Base-by-base conservation (phyloP, 2,329 filamentous ascomycete genomes). In the Colletotrichum zoysiae region DNA sequence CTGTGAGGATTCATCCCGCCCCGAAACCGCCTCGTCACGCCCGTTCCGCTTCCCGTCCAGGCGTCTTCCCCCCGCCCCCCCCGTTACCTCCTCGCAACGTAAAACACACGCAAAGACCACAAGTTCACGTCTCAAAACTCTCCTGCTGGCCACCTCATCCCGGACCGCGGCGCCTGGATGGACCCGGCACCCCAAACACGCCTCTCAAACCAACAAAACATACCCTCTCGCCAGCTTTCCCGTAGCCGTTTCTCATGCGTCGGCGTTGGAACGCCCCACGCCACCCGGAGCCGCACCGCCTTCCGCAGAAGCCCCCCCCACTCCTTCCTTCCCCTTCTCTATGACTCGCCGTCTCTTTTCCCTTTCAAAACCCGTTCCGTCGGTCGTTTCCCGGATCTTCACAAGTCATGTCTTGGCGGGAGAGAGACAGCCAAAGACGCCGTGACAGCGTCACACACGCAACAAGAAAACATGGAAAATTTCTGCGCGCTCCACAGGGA, bases 81-180 rank as follows among this genome's bases (percentile, higher is more conserved):
- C 11, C 5, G 5, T 23, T 12, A 20, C n/a, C 46, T 38, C n/a
- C 11, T 38, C 33, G n/a, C 26, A 23, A n/a, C 20, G 7, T 33
- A 14, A 57, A 40, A 40, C 55, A 23, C 55, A 23, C 2, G 59
- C 59, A 62, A 62, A 62, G 59, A 51, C 59, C 59, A 62, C 46
- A 62, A 26, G 59, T 62, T 62, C 59, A 26, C 33, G 30, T 20
- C 59, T 62, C 33, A 26, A 62, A 40, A 57, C 55, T 57, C 33
- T 12, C 59, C 12, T 12, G 16, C 30, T 51, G n/a, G 46, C 33
- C 46, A 20, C 33, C 33, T 62, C 33, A 26, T 40, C 46, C 33
- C 14, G 18, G 20, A n/a, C 20, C n/a, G 9, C 40, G 35, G 55
- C 55, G 55, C 55, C 5, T 57, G 55, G 35, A 23, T 33, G 14